Conservation (phyloP, 495 filamentous ascomycete species). For the Daldinia bambusicola region DNA sequence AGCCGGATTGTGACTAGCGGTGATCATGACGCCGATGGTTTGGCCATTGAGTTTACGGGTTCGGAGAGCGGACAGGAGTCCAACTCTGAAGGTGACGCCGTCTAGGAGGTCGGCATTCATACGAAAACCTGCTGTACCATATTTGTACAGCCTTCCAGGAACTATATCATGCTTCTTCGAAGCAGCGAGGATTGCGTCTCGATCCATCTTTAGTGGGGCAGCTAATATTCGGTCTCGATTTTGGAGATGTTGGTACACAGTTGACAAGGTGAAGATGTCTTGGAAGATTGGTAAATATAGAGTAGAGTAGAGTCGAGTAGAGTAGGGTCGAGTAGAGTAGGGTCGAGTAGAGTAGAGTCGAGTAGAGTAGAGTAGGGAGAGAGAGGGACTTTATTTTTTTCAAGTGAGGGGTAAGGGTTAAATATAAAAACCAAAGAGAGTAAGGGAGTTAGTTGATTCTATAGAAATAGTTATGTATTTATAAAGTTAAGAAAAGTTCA, state of each 20-base stretch:
- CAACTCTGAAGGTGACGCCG: constrained; percentile 89
- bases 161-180: constrained; percentile 75
- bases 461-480: neutral
- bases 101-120: constrained; percentile 76
- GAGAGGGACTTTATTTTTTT: no score
- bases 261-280: neutral
- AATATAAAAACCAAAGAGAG: neutral
- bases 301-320: no score
- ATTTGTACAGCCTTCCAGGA: constrained; percentile 79
- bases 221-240: constrained; percentile 11
- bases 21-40: constrained; percentile 98
- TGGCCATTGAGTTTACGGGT: constrained; percentile 88
- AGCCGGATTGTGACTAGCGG: constrained; percentile 96
- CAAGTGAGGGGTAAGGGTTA: neutral
- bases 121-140: constrained; percentile 90
- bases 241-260: neutral
- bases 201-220: constrained; percentile 39
- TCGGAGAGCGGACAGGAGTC: constrained; percentile 87
- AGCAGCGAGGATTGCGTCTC: constrained; percentile 63
- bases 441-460: neutral
- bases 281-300: neutral
- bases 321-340: no score
- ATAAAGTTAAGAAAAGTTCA: constrained; percentile 15
- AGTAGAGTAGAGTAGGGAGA: no score
- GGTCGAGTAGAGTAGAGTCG: no score